Percentiles rank a stretch among this genome's conserved stretches.
Evolutionary conservation across 257 asterid genomes (phyloP).

Genomic region (Nicotiana attenuata): DNA sequence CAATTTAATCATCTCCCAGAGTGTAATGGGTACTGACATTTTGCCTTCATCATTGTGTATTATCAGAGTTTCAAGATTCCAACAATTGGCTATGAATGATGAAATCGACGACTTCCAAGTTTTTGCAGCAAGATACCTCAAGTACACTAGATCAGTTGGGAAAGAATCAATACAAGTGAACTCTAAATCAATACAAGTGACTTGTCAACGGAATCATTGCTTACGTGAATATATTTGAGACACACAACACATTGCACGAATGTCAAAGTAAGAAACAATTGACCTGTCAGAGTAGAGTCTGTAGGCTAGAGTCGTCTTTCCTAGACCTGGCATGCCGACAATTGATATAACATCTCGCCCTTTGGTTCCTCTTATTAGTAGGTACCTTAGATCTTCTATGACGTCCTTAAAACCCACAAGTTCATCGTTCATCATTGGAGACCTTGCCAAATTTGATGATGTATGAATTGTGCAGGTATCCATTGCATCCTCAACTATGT

Average conservation of each 20-base stretch:
- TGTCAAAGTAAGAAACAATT: too few species aligned
- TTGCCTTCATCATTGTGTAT: background rate
- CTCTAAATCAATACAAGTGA: too few species aligned
- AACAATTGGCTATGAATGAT: background rate
- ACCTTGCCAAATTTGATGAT: background rate
- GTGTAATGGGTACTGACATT: background rate
- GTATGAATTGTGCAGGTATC: background rate
- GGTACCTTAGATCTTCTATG: background rate
- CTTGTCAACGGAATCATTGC: too few species aligned
- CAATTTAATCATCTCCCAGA: conserved; percentile 11
- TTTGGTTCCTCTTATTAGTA: background rate
- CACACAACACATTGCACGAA: too few species aligned
- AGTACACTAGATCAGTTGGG: background rate
- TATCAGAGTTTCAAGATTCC: conserved; percentile 10
- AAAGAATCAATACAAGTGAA: background rate
- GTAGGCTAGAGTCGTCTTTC: too few species aligned
- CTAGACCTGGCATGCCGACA: background rate
- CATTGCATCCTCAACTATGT: background rate
- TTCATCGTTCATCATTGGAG: background rate
- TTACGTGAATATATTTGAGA: too few species aligned
- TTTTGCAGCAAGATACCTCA: conserved; percentile 15
- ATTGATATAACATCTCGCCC: background rate
- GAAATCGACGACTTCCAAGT: background rate
- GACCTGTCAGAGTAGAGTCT: too few species aligned
- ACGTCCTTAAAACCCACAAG: too few species aligned